Conservation (phyloP, 768 basidiomycete species). For the Leccinum broughii region DNA sequence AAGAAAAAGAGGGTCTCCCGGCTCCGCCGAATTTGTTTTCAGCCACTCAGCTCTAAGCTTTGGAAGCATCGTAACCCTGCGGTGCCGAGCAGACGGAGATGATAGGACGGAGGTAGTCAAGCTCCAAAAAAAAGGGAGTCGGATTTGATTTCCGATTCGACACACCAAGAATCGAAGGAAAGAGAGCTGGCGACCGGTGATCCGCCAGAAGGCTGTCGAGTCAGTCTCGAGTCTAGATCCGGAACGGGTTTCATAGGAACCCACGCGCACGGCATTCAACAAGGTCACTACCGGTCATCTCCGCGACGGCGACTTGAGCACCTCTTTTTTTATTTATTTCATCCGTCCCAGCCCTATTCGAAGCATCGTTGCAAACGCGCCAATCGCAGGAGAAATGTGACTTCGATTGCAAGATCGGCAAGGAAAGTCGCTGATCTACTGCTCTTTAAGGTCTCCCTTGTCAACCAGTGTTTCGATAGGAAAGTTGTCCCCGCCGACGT, state of each 20-base stretch:
- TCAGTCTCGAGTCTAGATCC: slow-evolving; percentile 9
- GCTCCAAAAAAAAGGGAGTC: not conserved
- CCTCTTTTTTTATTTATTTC: not conserved
- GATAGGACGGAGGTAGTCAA: not conserved
- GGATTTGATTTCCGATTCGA: slow-evolving; percentile 11
- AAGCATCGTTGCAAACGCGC: not conserved
- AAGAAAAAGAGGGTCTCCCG: not conserved
- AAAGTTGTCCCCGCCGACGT: not conserved
- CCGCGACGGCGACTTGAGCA: slow-evolving; percentile 12
- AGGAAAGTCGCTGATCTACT: slow-evolving; percentile 9
- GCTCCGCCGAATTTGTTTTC: not conserved
- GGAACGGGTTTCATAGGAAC: not conserved
- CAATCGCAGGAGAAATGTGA: slow-evolving; percentile 1
- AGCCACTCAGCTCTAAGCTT: slow-evolving; percentile 1
- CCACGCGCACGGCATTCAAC: slow-evolving; percentile 1
- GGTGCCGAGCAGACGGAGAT: not conserved
- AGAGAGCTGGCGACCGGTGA: not conserved
- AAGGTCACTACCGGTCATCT: slow-evolving; percentile 12
- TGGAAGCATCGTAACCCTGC: not conserved
- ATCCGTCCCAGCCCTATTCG: not conserved
- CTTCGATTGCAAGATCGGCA: slow-evolving; percentile 9
- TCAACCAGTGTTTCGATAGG: not conserved
- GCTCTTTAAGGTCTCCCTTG: slow-evolving; percentile 2
- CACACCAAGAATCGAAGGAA: slow-evolving; percentile 2
- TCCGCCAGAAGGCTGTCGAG: slow-evolving; percentile 13